Evolutionary conservation across 495 filamentous ascomycete genomes (phyloP), one percentile per base, ranked within the genome.

Genomic region (Annulohypoxylon maeteangense): DNA sequence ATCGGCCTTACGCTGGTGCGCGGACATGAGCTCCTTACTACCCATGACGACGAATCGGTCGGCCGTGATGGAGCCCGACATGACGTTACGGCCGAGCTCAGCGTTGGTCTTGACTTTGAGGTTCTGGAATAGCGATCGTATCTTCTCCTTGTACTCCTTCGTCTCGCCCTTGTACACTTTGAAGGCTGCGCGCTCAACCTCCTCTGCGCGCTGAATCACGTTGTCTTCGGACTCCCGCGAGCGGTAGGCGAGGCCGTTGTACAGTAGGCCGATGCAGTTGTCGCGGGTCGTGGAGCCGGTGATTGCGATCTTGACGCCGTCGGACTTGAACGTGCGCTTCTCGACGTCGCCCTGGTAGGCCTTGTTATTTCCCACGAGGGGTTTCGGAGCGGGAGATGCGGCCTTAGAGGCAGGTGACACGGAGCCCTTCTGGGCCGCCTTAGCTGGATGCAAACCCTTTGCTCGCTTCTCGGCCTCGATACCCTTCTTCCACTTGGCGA

Each of bases 21-120:
- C 88, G 7, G 82, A 84, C 55, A 79, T 76, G 27, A 84, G 79
- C 66, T 83, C 81, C 38, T 83, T 75, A 56, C 82, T 81, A 34
- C 82, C 77, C 86, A 88, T 87, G 54, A 83, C 81, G 68, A 97
- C 92, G 67, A 99, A 92, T 8, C 85, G 80, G 0, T 90, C 86
- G 4, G 93, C 82, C 1, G 85, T 65, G 59, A 98, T 91, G 27
- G 92, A 87, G 48, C 90, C 92, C 12, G 79, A 81, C 66, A 97
- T 84, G 47, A 99, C 92, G 67, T 90, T 88, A 55, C 84, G 82
- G 20, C 93, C 89, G 31, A 99, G 86, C 53, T 84, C 84, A 25
- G 86, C 82, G 82, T 98, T 98, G 53, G 90, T 90, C 78, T 92
- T 93, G 82, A 91, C 92, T 86, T 97, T 98, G 57, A 99, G 87